phyloP scores from a whole-genome alignment of 1,139 yeast genomes.

The Geotrichum europaeum region DNA sequence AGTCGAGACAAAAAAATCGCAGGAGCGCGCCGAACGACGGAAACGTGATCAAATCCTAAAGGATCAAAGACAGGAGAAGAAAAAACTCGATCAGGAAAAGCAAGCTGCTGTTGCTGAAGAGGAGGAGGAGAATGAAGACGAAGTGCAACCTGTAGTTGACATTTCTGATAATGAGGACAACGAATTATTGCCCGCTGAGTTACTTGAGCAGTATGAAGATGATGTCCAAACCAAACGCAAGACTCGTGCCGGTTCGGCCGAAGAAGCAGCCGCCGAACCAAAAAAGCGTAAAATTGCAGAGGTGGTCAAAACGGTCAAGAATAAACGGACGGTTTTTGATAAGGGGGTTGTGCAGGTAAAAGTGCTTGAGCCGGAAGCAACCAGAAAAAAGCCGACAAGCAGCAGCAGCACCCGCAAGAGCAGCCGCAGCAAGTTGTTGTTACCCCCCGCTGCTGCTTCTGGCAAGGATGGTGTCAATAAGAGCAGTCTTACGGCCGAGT shows the following conservation, averaged over 20 bases:
- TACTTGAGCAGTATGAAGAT: slow-evolving; percentile 7
- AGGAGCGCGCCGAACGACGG: slow-evolving; percentile 4
- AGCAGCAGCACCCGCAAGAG: neutral
- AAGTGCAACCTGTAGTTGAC: neutral
- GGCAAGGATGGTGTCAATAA: slow-evolving; percentile 1
- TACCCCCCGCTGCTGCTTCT: slow-evolving; percentile 11
- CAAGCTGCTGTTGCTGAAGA: neutral
- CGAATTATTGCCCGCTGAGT: slow-evolving; percentile 12
- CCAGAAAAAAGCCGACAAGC: neutral
- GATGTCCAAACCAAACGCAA: neutral
- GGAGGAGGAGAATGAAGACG: neutral
- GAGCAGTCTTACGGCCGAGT: neutral
- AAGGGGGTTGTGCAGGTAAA: slow-evolving; percentile 17
- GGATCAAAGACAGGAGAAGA: slow-evolving; percentile 1
- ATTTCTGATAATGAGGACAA: slow-evolving; percentile 4
- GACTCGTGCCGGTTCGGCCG: neutral
- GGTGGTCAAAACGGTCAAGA: neutral
- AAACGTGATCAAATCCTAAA: neutral
- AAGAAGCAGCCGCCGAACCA: neutral
- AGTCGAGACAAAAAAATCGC: slow-evolving; percentile 2
- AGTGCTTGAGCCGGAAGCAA: slow-evolving; percentile 4
- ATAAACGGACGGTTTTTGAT: neutral
- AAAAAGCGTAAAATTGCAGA: neutral
- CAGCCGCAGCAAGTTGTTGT: slow-evolving; percentile 1
- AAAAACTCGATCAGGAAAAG: neutral